phyloP scores from a whole-genome alignment of 75 land plant genomes.

The Selaginella tamariscina region DNA sequence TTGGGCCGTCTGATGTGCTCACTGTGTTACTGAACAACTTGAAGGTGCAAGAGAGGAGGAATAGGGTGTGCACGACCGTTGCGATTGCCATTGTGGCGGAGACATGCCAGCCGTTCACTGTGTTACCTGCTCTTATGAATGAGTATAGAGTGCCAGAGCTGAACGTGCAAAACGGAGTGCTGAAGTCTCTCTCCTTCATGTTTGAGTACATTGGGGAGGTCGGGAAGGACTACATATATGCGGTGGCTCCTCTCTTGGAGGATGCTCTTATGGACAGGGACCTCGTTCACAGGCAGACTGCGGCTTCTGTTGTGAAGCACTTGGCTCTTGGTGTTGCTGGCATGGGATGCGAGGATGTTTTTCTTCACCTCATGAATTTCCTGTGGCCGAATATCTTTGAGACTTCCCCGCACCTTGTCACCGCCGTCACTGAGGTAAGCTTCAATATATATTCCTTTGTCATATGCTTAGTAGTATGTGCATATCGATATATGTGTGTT shows the following conservation, averaged over 20 bases:
- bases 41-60: constrained; percentile 91
- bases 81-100: constrained; percentile 97
- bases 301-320: constrained; percentile 97
- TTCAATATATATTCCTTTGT: too few species aligned
- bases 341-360: constrained; percentile 88
- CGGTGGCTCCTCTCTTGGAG: constrained; percentile 88
- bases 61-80: constrained; percentile 93
- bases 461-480: too few species aligned
- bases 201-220: constrained; percentile 97
- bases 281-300: constrained; percentile 91
- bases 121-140: constrained; percentile 89
- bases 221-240: constrained; percentile 97
- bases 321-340: constrained; percentile 98
- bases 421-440: constrained; percentile 94
- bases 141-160: constrained; percentile 96
- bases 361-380: constrained; percentile 74
- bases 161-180: constrained; percentile 91
- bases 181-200: constrained; percentile 86
- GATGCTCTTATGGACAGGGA: constrained; percentile 96
- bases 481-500: too few species aligned
- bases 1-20: constrained; percentile 95
- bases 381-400: constrained; percentile 98
- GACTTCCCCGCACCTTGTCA: constrained; percentile 96
- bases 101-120: constrained; percentile 92
- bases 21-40: constrained; percentile 84